Evolutionary conservation across 1,284 basidiomycete species (phyloP), one percentile per base, ranked within the genome.

Genomic region (Cystobasidium slooffiae): DNA sequence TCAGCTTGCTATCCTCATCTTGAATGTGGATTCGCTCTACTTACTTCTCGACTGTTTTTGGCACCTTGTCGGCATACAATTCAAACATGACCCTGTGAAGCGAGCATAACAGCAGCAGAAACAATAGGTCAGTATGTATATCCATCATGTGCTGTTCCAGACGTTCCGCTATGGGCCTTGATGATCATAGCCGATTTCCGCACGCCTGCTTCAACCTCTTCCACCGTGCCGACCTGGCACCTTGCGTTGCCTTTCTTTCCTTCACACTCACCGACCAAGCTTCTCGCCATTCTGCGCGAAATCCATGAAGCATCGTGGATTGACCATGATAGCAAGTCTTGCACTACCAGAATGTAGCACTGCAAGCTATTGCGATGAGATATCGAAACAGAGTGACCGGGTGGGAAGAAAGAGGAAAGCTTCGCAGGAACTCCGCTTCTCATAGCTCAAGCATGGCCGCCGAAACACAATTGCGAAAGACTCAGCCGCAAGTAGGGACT

Each of bases 11-110:
- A 5, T 31, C 5, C 31, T 31, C 2, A 2, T 31, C 31, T 5
- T 1, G 5, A 31, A 5, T 1, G 31, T 31, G 1, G 46, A 3
- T 5, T 58, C 37, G 1, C 10, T 24, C 22, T 16, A 79, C 86
- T 76, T 78, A 92, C 91, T 96, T 96, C 84, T 95, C 94, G 69
- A 86, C 87, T 6, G 93, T 93, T 83, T 90, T 90, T 8, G 94
- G 94, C 3, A 88, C 89, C 5, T 85, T 85, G 80, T 90, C 89
- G 76, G 84, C 86, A 84, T 87, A 94, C 10, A 96, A 85, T 82
- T 96, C 93, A 76, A 94, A 91, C 77, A 94, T 86, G 74, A 92
- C 85, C 77, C 89, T 90, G 79, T 14, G 66, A 58, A 56, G 41
- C 41, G 37, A 56, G 31, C 39, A 64, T 67, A 67, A 69, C 77